These are phyloP conservation scores for Aspergillus sp. DNA, from an alignment of 2,329 filamentous ascomycete genomes.

Conservation along the genomic window DNA sequence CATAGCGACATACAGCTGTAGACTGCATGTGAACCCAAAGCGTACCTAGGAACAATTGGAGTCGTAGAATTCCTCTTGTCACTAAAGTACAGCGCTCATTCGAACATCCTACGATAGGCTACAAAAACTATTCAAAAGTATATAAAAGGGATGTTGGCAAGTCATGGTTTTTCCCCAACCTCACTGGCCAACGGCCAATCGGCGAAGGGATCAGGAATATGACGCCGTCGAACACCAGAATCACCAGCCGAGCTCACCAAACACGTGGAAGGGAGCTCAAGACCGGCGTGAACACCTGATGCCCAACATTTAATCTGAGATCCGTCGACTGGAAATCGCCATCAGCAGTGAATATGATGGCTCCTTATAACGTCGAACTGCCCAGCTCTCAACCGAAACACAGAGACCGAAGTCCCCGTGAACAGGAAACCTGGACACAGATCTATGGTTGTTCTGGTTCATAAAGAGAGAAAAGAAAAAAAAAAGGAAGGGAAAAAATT, in stretches of 20 bases:
- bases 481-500: conserved; percentile 31
- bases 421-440: conserved; percentile 81
- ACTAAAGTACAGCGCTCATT: neutral
- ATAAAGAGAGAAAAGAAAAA: conserved; percentile 33
- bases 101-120: conserved; percentile 1
- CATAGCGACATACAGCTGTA: too few relatives aligned
- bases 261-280: conserved; percentile 57
- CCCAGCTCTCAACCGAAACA: conserved; percentile 73
- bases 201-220: conserved; percentile 89
- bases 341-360: conserved; percentile 59
- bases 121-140: conserved; percentile 5
- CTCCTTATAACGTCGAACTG: conserved; percentile 86
- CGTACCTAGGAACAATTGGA: too few relatives aligned
- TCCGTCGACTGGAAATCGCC: conserved; percentile 93
- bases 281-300: conserved; percentile 48
- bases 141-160: conserved; percentile 56
- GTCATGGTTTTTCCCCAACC: conserved; percentile 87
- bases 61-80: neutral
- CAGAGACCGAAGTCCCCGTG: conserved; percentile 44
- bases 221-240: conserved; percentile 56
- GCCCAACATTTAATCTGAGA: conserved; percentile 69
- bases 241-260: conserved; percentile 63
- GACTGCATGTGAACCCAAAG: too few relatives aligned
- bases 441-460: conserved; percentile 56
- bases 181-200: conserved; percentile 81